Evolutionary conservation across 805 yeast genomes (phyloP), one percentile per base, ranked within the genome.

Genomic region (Metschnikowia bowlesiae): DNA sequence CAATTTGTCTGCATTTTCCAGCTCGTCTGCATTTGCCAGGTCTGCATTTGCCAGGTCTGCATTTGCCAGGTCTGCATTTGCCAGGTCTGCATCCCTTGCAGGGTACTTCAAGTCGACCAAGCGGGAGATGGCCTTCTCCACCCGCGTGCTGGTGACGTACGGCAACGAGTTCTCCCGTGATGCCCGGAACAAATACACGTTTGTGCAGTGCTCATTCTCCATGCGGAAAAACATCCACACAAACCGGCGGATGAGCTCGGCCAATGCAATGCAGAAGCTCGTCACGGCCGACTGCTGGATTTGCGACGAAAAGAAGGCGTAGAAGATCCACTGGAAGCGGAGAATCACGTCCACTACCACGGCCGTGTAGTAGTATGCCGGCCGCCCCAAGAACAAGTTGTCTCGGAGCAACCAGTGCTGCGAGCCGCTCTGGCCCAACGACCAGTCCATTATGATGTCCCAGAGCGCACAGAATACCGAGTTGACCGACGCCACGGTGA

Each of bases 401-500:
- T 88, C 84, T 58, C 97, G 76, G 46, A 91, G 71, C 29, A 84
- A 68, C 50, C 67, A 67, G 63, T 86, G 77, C 52, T 75, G 73
- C 2, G 85, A 76, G 11, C 74, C 78, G 30, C 81, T 71, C 65
- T 89, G 96, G 50, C 87, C 75, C 60, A 94, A 71, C 2, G 97
- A 90, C 92, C 96, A 94, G 71, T 94, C 99, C 96, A 94, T 89
- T 39, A 91, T 71, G 6, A 94, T 71, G 68, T 94, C 99, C 99
- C 99, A 94, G 3, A 83, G 55, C 0, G 86, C 67, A 33, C 91
- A 78, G 61, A 79, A 80, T 0, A 84, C 46, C 0, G 97, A 82
- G 65, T 94, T 91, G 37, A 89, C 57, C 0, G 80, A 63, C 0
- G 96, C 97, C 70, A 90, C 79, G 0, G 82, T 66, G 16, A 92